Conservation (phyloP, 2,329 filamentous ascomycete genomes). For the Colletotrichum sp. region DNA sequence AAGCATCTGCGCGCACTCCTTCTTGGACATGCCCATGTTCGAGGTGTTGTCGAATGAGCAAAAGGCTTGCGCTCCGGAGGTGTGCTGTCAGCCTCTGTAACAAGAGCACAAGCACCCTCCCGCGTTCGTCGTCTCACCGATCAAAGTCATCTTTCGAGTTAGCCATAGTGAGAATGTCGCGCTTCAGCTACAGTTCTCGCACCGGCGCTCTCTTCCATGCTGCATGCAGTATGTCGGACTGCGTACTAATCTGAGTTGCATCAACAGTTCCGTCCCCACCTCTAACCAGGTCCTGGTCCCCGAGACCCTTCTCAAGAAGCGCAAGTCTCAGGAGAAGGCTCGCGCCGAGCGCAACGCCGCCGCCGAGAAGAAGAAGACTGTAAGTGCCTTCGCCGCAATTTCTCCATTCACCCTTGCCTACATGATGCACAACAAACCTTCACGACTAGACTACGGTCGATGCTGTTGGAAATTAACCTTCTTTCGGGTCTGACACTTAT, state of each 20-base stretch:
- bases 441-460: slow-evolving; percentile 96
- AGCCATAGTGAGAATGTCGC: slow-evolving; percentile 92
- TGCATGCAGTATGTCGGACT: slow-evolving; percentile 64
- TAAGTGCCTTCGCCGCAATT: slow-evolving; percentile 58
- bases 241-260: slow-evolving; percentile 78
- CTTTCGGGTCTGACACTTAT: slow-evolving; percentile 93
- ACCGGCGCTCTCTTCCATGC: slow-evolving; percentile 77
- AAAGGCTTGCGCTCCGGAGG: background rate
- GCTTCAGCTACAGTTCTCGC: slow-evolving; percentile 90
- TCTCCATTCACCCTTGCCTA: slow-evolving; percentile 13
- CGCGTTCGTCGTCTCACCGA: slow-evolving; percentile 64
- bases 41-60: slow-evolving; percentile 82
- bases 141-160: slow-evolving; percentile 83
- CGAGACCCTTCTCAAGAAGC: slow-evolving; percentile 99
- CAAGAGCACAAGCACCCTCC: slow-evolving; percentile 20
- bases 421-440: slow-evolving; percentile 88
- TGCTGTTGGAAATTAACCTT: slow-evolving; percentile 98
- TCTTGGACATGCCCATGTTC: slow-evolving; percentile 51
- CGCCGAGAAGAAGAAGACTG: slow-evolving; percentile 87
- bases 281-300: slow-evolving; percentile 96
- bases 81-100: background rate
- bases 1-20: slow-evolving; percentile 49
- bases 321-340: slow-evolving; percentile 99
- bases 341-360: slow-evolving; percentile 85
- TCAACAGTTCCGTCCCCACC: slow-evolving; percentile 83